phyloP scores from a whole-genome alignment of 1,139 yeast species.

The Debaryomycetaceae sp. region DNA sequence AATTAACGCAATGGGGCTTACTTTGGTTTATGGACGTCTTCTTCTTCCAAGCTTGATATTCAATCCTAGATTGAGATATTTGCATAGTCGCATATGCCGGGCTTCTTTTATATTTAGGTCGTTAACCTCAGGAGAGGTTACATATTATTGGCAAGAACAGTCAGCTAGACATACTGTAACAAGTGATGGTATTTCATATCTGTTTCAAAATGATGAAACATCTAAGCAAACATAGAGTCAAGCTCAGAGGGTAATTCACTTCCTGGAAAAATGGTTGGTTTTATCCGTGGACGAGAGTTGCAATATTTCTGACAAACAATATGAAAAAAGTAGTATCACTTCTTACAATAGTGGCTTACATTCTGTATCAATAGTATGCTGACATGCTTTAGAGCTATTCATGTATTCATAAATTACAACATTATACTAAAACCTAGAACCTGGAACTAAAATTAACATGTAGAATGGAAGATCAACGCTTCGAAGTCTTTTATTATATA shows the following conservation, averaged over 20 bases:
- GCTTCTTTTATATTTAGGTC: conserved; percentile 21
- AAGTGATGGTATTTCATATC: background rate
- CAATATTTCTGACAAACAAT: conserved; percentile 25
- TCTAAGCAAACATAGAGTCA: conserved; percentile 87
- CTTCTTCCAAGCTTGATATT: conserved; percentile 27
- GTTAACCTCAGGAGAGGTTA: conserved; percentile 21
- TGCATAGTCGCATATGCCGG: conserved; percentile 76
- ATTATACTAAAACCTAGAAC: background rate
- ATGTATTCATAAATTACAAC: background rate
- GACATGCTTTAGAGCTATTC: background rate
- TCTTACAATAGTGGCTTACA: background rate
- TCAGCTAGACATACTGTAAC: conserved; percentile 6
- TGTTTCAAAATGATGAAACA: conserved; percentile 61
- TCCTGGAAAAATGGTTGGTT: conserved; percentile 49
- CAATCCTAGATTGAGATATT: conserved; percentile 20
- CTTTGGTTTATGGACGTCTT: conserved; percentile 63
- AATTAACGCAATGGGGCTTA: conserved; percentile 90
- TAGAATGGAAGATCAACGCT: background rate
- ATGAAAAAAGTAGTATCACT: background rate
- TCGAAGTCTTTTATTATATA: conserved; percentile 1
- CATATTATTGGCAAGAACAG: conserved; percentile 16
- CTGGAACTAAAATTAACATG: background rate
- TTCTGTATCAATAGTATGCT: background rate
- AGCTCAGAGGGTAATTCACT: conserved; percentile 69
- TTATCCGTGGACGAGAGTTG: conserved; percentile 44